phyloP scores from a whole-genome alignment of 352 stramenopile genomes.

The Pythium phragmiticola region DNA sequence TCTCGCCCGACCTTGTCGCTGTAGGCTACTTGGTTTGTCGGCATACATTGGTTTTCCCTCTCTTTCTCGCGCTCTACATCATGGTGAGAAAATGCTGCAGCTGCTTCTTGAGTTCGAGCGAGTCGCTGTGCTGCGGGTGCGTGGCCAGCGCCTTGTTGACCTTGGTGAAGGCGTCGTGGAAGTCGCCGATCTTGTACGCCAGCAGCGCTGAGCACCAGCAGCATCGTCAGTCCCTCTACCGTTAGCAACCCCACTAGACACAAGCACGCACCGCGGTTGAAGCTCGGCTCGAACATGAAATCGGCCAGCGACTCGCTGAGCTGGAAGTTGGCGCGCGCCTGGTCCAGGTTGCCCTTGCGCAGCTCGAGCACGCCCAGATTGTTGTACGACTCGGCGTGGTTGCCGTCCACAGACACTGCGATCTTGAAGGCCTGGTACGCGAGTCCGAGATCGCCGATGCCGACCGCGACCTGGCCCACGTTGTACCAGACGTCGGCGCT shows the following conservation, averaged over 20 bases:
- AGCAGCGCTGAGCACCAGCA: conserved; percentile 60
- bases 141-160: conserved; percentile 79
- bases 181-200: conserved; percentile 90
- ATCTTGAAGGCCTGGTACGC: conserved; percentile 95
- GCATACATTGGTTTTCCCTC: background rate
- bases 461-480: conserved; percentile 90
- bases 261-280: conserved; percentile 73
- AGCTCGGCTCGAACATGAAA: conserved; percentile 91
- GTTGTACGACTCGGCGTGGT: conserved; percentile 91
- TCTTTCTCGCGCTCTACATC: conserved; percentile 36
- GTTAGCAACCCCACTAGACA: background rate
- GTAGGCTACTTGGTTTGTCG: no score
- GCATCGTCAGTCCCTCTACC: conserved; percentile 2
- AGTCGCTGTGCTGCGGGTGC: conserved; percentile 85
- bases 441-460: conserved; percentile 90
- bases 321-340: conserved; percentile 83
- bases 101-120: conserved; percentile 86
- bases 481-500: conserved; percentile 96
- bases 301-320: conserved; percentile 74
- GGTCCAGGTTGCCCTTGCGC: conserved; percentile 86
- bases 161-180: conserved; percentile 88
- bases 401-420: conserved; percentile 86
- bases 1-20: background rate
- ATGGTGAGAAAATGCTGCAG: conserved; percentile 83
- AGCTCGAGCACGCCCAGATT: conserved; percentile 91